Base-by-base conservation (phyloP, 768 basidiomycete genomes). In the Lentinula boryana region DNA sequence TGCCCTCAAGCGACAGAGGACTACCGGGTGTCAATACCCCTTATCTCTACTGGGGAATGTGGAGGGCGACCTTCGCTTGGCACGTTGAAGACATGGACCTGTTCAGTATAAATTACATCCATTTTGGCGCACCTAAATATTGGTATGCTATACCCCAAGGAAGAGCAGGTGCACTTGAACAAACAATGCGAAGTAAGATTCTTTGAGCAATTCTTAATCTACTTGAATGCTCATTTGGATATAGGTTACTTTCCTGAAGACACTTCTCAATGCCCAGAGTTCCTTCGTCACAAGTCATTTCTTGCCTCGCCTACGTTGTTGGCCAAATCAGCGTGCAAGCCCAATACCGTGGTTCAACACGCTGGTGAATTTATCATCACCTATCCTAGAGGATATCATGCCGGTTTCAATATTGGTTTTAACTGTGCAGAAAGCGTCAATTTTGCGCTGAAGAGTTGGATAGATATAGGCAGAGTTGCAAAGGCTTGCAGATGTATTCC, bases 1-100 rank as follows among this genome's bases (percentile, higher is more conserved):
- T 93, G 0, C 91, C 90, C 0, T 69, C 83, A 12, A 79, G 86
- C 6, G 75, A 79, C 41, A 83, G 87, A 56, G 84, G 87, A 43
- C 77, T 99, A 31, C 95, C 96, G 0, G 97, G 97, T 8, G 97
- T 99, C 52, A 98, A 98, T 69, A 89, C 94, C 2, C 96, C 96
- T 0, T 98, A 98, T 71, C 83, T 98, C 2, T 98, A 98, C 73
- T 98, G 95, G 70, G 97, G 97, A 64, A 98, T 98, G 95, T 99
- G 97, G 97, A 81, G 95, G 55, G 96, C 96, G 23, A 94, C 94
- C 0, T 98, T 98, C 73, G 93, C 95, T 0, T 99, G 97, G 96
- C 97, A 99, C 67, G 97, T 99, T 52, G 97, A 99, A 73, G 97
- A 99, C 72, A 97, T 98, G 92, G 97, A 99, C 69, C 80, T 99